These are phyloP conservation scores for Dictyostelium discoideum DNA, from an alignment of 78 protist genomes.

Conservation along the genomic window dicty_2.7 NC_007090.3:882501-883000, in stretches of 20 bases:
- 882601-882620: slow-evolving; percentile 19
- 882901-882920: slow-evolving; percentile 43
- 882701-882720: slow-evolving; percentile 50
- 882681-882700: slow-evolving; percentile 59
- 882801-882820: slow-evolving; percentile 64
- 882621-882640: not conserved
- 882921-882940: too few relatives aligned
- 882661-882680: not conserved
- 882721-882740: slow-evolving; percentile 26
- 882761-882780: slow-evolving; percentile 67
- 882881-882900: slow-evolving; percentile 61
- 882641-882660: slow-evolving; percentile 25
- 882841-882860: slow-evolving; percentile 39
- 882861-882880: slow-evolving; percentile 60
- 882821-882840: slow-evolving; percentile 54
- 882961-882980: not conserved
- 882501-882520: not conserved
- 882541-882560: not conserved
- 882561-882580: not conserved
- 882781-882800: slow-evolving; percentile 73
- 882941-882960: not conserved
- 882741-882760: slow-evolving; percentile 27
- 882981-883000: too few relatives aligned
- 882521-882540: too few relatives aligned
- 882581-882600: not conserved